Base-by-base conservation (phyloP, 345 rosid genomes). In the Ailanthus altissimus region DNA sequence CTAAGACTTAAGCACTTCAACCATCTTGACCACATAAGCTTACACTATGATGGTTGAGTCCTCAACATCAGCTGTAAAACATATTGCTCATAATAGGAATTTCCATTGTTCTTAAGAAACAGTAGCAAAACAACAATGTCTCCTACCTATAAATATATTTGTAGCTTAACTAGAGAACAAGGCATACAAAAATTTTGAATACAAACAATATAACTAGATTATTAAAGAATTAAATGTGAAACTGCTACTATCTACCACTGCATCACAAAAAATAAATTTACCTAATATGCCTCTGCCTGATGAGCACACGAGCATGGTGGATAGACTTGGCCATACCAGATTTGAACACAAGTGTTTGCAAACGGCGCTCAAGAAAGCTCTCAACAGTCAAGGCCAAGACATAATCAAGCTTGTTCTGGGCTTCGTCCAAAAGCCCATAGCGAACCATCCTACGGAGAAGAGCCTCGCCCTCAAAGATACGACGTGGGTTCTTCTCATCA, bases 321-420 rank as follows among this genome's bases (percentile, higher is more conserved):
- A 87, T 87, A 49, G 89, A 87, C 80, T 87, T 87, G n/a, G 86
- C 89, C 89, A 84, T 84, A 23, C 86, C 88, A 18, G 88, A 81
- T 85, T 84, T 87, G 85, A 87, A 87, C 23, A 85, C 86, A 40
- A 81, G 78, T 0, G 88, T 85, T 78, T 84, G 90, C 54, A 83
- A 82, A 56, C 85, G 84, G 20, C 90, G 85, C 70, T 84, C 88
- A 0, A 87, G 88, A 46, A 87, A 87, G 81, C 83, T 87, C 84
- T 87, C 90, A 65, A 87, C 84, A 5, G 88, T 87, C 72, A 87
- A 59, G 40, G 90, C 86, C 79, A 87, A 74, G 14, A 87, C 86
- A 61, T 87, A 87, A 84, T 87, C 90, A 1, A 87, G 90, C 81
- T 87, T 87, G 82, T 84, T 87, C 76, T 85, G 86, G 71, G 78